Evolutionary conservation across 805 yeast genomes (phyloP).

Genomic region (Jamesozyma rosinii): DNA sequence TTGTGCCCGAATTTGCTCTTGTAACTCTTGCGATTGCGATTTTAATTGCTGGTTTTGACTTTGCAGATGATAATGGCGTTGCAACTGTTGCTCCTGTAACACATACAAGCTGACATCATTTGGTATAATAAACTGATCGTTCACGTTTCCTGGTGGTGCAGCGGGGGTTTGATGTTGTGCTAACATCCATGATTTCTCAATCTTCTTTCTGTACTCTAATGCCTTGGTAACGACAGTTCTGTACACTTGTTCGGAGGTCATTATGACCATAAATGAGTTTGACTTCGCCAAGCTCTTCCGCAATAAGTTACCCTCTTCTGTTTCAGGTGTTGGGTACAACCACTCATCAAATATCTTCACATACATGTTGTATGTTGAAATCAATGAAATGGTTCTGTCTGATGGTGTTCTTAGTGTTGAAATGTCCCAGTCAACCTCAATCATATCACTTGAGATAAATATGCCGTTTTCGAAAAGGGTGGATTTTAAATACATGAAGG

Average conservation of each 20-base stretch:
- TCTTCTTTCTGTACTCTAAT: constrained; percentile 13
- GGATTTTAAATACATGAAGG: constrained; percentile 6
- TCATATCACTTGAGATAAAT: constrained; percentile 2
- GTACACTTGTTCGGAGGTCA: constrained; percentile 11
- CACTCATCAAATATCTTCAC: constrained; percentile 9
- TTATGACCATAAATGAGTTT: constrained; percentile 4
- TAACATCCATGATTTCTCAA: constrained; percentile 6
- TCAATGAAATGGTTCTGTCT: constrained; percentile 6
- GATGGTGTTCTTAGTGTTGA: constrained; percentile 5
- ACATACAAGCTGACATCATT: not conserved
- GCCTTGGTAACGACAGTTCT: constrained; percentile 16
- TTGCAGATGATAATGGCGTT: not conserved
- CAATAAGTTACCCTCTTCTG: constrained; percentile 1
- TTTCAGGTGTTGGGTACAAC: constrained; percentile 2
- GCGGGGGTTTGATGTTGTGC: not conserved
- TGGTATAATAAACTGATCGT: not conserved
- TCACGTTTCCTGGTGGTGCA: not conserved
- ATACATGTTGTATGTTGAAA: constrained; percentile 8
- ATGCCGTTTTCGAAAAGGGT: constrained; percentile 10
- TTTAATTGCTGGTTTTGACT: not conserved
- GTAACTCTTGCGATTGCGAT: not conserved
- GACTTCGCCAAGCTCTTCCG: constrained; percentile 8
- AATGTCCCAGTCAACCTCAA: constrained; percentile 10
- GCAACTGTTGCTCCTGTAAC: not conserved
- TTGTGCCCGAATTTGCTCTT: not conserved